Base-by-base conservation (phyloP, 345 rosid species). In the Populus pruinosa region DNA sequence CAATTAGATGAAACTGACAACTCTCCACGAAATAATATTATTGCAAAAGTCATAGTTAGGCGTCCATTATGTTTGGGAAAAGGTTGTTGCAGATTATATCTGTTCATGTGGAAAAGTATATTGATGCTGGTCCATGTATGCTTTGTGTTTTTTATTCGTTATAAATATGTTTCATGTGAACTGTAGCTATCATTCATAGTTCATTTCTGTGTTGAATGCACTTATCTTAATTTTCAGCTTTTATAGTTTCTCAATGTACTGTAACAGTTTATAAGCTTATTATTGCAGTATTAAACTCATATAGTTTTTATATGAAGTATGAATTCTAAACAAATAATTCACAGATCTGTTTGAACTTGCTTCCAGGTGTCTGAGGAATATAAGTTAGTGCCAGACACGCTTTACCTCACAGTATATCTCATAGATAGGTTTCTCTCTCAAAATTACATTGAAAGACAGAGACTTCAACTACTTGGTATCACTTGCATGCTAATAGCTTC, bases 401-500 rank as follows among this genome's bases (percentile, higher is more conserved):
- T 96, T 36, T 90, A 92, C 83, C 91, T 91, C 72, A 89, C 98
- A 38, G 96, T 96, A 23, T 81, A 88, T 84, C 90, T 93, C 33
- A 89, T 96, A 49, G 99, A 96, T 75, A 80, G 91, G 86, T 96
- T 85, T 80, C 94, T 96, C 38, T 79, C 89, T 27, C 90, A 88
- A 70, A 91, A 87, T 85, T 88, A 83, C 79, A 85, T 92, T 25
- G 94, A 91, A 76, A 90, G 92, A 72, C 91, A 82, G 20, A 90
- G 82, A 78, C 94, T 93, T 84, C 99, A 96, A 85, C 84, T 96
- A 79, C 94, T 96, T 74, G 99, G 98, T 74, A 90, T 94, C 87
- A 91, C 95, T 80, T 94, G 96, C 92, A 90, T 92, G 96, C 91
- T 94, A 67, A 87, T 92, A 69, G 94, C 96, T 43, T 94, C 98